Evolutionary conservation across 2,329 filamentous ascomycete genomes (phyloP), one percentile per base, ranked within the genome.

Genomic region (Talaromyces amestolkiae): DNA sequence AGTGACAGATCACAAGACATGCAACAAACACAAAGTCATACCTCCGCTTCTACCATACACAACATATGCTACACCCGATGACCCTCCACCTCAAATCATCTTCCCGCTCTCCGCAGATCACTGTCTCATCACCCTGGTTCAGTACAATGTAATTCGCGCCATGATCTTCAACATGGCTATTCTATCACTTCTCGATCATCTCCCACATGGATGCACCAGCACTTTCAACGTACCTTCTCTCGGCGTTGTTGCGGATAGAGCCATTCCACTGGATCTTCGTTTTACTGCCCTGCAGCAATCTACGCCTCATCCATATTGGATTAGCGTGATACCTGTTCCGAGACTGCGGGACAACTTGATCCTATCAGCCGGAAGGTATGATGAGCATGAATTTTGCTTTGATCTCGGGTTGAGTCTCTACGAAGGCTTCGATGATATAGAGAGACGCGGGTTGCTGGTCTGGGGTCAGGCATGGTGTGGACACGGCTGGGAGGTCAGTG

Each of bases 111-210:
- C 59, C 15, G 31, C 45, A 61, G 59, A 61, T 33, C 59, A 61
- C 11, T 51, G 45, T 4, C 45, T 61, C 4, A 61, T 41, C 10
- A 61, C 59, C 5, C 45, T 61, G 10, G 59, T 61, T 41, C 45
- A 53, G 49, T 61, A 61, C 59, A 61, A 61, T 39, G 45, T 61
- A n/a, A 53, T 61, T 37, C 59, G 59, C 7, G 45, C 59, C 19
- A 51, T 61, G 59, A 49, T 51, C 11, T 61, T 61, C n/a, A 53
- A 53, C n/a, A 24, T 53, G 33, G 37, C 33, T 53, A 37, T 61
- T 49, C 37, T 61, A 13, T 61, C 45, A 8, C 45, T 61, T n/a
- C 59, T 51, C 15, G 31, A 61, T 19, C 13, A 41, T 61, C 43
- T 61, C n/a, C 59, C 59, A 1, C 33, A 41, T n/a, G 59, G 43